Percentiles rank a stretch among this genome's conserved stretches.
These are phyloP conservation scores for Cordyceps tenuipes DNA, from an alignment of 2,329 filamentous ascomycete genomes.

Conservation along the genomic window DNA sequence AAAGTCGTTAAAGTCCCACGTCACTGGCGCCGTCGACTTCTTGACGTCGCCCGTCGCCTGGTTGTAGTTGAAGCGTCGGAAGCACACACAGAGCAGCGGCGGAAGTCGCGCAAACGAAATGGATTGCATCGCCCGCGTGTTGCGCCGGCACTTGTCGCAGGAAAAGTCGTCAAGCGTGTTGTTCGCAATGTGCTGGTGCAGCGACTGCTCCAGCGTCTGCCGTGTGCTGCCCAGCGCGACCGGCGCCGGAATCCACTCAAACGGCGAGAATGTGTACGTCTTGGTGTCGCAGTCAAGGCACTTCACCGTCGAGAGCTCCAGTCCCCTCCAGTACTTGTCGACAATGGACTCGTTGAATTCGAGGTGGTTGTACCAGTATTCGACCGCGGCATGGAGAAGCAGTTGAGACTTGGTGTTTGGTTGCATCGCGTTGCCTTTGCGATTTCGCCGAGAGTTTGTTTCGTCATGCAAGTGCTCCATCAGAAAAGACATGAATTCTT, in stretches of 20 bases:
- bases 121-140: conserved; percentile 59
- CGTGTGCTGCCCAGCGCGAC: conserved; percentile 22
- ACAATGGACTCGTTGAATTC: conserved; percentile 67
- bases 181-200: conserved; percentile 60
- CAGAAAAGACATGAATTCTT: conserved; percentile 81
- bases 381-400: conserved; percentile 50
- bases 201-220: conserved; percentile 49
- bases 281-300: conserved; percentile 52
- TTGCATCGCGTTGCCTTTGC: conserved; percentile 21
- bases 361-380: conserved; percentile 67
- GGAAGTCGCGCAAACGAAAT: conserved; percentile 72
- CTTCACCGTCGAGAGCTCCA: conserved; percentile 63
- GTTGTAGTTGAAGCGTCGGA: conserved; percentile 50
- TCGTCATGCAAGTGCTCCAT: conserved; percentile 79
- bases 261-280: conserved; percentile 34
- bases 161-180: conserved; percentile 61
- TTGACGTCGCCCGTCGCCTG: conserved; percentile 27
- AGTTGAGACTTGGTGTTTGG: conserved; percentile 26
- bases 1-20: conserved; percentile 68
- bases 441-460: conserved; percentile 56
- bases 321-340: conserved; percentile 69
- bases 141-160: conserved; percentile 66
- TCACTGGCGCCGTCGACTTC: conserved; percentile 65
- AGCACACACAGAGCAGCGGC: conserved; percentile 66
- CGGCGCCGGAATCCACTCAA: conserved; percentile 46